Evolutionary conservation across 768 basidiomycete genomes (phyloP), one percentile per base, ranked within the genome.

Genomic region (Pleurotus salmoneostramineus): DNA sequence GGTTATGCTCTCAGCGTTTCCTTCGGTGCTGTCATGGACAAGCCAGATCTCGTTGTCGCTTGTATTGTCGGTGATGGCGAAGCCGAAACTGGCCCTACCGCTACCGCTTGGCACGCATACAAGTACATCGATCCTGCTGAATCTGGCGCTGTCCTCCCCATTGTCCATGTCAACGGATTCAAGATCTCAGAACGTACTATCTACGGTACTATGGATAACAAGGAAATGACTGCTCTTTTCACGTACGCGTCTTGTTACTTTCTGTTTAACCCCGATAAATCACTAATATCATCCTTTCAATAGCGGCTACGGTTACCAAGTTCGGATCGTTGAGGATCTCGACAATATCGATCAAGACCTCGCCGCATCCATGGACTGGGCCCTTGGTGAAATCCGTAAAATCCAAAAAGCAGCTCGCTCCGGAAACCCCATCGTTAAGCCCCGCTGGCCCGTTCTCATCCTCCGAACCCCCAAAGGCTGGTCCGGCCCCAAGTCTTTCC

Each of bases 121-220:
- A 95, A 97, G 76, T 97, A 88, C 68, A 83, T 95, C 63, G 93
- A 97, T 66, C 93, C 94, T 21, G 83, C 82, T 12, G 93, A 95
- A 71, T 89, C 88, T 2, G 93, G 94, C 15, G 93, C 94, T 0
- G 91, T 95, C 15, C 74, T 97, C n/a, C 94, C 93, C 27, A 91
- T 95, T 61, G 76, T 97, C 1, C 91, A 94, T 66, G 82, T 89
- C 61, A 94, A 94, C 62, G 88, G 90, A 12, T 93, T 91, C 81
- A 90, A 94, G 77, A 95, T 95, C 60, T 91, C 89, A 0, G 91
- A 95, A 67, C 82, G 92, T 37, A 95, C 94, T 12, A 88, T 97
- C 58, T 88, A 85, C 58, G 94, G 93, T 42, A 87, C 87, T 17
- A 94, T 95, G 92, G 93, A 95, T 65, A 79, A 96, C 68, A 86